A percentile compares a stretch with the other conserved stretches of the same genome.
phyloP scores from a whole-genome alignment of 352 stramenopile species.

The Peronospora tabacina region DNA sequence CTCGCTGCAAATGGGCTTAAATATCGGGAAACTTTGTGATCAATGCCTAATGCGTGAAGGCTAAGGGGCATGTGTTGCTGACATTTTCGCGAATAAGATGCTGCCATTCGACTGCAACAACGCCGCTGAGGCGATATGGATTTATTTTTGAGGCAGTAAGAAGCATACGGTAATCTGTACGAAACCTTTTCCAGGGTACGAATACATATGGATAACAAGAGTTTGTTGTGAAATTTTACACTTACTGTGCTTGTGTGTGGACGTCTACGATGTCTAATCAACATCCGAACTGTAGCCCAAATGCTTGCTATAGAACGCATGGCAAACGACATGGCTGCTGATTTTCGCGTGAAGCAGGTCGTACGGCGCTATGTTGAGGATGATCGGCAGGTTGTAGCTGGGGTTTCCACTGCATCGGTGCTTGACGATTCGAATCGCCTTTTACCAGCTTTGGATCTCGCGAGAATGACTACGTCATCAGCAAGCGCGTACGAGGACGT shows the following conservation, averaged over 20 bases:
- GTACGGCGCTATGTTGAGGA: conserved; percentile 29
- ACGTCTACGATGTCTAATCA: conserved; percentile 27
- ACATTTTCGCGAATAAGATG: conserved; percentile 44
- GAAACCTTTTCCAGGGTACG: conserved; percentile 36
- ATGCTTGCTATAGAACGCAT: conserved; percentile 31
- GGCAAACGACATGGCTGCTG: conserved; percentile 27
- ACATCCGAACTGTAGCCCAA: conserved; percentile 32
- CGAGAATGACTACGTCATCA: conserved; percentile 40
- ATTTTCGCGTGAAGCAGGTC: conserved; percentile 33
- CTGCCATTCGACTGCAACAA: conserved; percentile 40
- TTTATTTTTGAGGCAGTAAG: conserved; percentile 37
- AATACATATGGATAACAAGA: not conserved
- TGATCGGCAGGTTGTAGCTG: conserved; percentile 33
- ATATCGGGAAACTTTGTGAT: conserved; percentile 23
- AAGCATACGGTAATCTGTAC: conserved; percentile 38
- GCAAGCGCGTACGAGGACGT: conserved; percentile 21
- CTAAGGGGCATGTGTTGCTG: conserved; percentile 26
- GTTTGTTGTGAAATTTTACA: not conserved
- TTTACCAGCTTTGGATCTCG: conserved; percentile 31
- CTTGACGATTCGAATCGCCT: conserved; percentile 30
- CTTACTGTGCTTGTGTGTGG: conserved; percentile 5
- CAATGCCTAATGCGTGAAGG: conserved; percentile 33
- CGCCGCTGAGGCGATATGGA: conserved; percentile 33
- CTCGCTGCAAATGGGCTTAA: conserved; percentile 36
- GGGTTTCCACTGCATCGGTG: conserved; percentile 30